Evolutionary conservation across 495 filamentous ascomycete genomes (phyloP).

Genomic region (Penicillium pulvis): DNA sequence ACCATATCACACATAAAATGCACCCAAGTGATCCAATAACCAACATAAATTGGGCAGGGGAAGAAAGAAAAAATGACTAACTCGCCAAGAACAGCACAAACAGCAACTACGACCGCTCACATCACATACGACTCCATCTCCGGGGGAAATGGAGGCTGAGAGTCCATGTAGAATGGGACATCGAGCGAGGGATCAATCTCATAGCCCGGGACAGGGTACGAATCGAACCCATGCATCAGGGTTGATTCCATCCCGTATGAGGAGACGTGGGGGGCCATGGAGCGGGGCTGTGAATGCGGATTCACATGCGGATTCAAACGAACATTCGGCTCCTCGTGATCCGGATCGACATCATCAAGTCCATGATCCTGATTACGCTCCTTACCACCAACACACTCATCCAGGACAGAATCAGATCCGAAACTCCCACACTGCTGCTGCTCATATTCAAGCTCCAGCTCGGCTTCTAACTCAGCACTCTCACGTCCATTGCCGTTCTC

Average conservation of each 20-base stretch:
- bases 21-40: not conserved
- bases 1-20: constrained; percentile 5
- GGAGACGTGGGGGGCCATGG: constrained; percentile 2
- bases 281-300: not conserved
- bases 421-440: not conserved
- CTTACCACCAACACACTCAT: not conserved
- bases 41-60: not conserved
- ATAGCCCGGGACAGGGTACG: constrained; percentile 27
- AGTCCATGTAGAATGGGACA: constrained; percentile 37
- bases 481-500: constrained; percentile 35
- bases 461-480: constrained; percentile 19
- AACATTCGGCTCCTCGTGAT: not conserved
- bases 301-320: not conserved
- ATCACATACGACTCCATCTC: constrained; percentile 43
- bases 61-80: constrained; percentile 12
- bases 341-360: not conserved
- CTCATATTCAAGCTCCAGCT: not conserved
- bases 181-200: constrained; percentile 33
- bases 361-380: not conserved
- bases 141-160: constrained; percentile 32
- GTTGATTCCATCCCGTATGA: constrained; percentile 31
- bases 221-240: constrained; percentile 34
- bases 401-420: not conserved
- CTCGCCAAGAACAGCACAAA: not conserved
- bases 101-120: constrained; percentile 24